A percentile compares a stretch with the other conserved stretches of the same genome.
Conservation (phyloP, 106 monocot genomes). For the Dioscorea alata region DNA sequence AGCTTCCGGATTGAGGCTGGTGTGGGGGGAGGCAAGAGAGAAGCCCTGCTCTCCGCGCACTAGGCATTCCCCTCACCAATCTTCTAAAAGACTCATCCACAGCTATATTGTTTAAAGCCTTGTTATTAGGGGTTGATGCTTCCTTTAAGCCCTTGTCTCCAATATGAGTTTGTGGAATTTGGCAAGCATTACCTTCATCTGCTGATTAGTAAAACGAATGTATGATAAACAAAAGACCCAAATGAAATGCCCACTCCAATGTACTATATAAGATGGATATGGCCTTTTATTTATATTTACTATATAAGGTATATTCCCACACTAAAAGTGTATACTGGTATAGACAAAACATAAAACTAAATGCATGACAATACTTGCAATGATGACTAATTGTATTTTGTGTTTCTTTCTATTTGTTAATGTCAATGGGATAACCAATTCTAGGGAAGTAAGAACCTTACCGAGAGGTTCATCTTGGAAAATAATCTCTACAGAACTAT, state of each 20-base stretch:
- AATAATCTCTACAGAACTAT: neutral
- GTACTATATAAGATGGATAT: too few species aligned
- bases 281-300: too few species aligned
- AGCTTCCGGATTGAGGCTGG: too few species aligned
- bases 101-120: neutral
- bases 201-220: slow-evolving; percentile 14
- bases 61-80: slow-evolving; percentile 19
- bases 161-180: neutral
- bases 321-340: too few species aligned
- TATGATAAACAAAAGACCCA: neutral
- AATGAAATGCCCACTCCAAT: too few species aligned
- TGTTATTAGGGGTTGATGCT: neutral
- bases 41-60: slow-evolving; percentile 19
- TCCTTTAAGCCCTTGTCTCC: neutral
- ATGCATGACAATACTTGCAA: neutral
- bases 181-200: slow-evolving; percentile 11
- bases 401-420: neutral
- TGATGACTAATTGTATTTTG: neutral
- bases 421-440: neutral
- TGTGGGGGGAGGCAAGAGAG: slow-evolving; percentile 12
- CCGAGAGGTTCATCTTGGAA: slow-evolving; percentile 24
- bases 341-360: too few species aligned
- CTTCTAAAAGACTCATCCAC: neutral
- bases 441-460: slow-evolving; percentile 22
- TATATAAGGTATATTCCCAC: too few species aligned